Evolutionary conservation across 345 rosid genomes (phyloP).

Genomic region (Kernera saxatilis): DNA sequence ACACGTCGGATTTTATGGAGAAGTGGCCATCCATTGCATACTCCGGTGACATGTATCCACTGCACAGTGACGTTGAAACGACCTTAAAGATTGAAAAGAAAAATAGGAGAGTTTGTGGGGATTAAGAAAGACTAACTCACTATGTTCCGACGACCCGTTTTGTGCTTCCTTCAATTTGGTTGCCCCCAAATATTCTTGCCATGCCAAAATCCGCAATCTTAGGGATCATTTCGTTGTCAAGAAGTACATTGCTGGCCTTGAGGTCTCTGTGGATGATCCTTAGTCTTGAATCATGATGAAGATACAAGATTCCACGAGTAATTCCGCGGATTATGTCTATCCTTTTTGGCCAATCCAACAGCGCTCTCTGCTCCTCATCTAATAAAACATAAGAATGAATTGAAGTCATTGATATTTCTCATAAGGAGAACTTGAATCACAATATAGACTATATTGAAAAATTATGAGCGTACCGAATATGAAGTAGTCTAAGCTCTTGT

Average conservation of each 20-base stretch:
- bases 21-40: constrained; percentile 30
- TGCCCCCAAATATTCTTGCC: constrained; percentile 28
- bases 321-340: constrained; percentile 47
- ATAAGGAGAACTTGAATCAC: background rate
- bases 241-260: constrained; percentile 34
- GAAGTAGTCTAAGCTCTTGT: constrained; percentile 53
- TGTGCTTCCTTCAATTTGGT: constrained; percentile 26
- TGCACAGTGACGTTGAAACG: background rate
- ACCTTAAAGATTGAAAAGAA: background rate
- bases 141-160: constrained; percentile 22
- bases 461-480: constrained; percentile 39
- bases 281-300: constrained; percentile 39
- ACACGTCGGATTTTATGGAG: constrained; percentile 19
- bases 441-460: background rate
- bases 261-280: constrained; percentile 35
- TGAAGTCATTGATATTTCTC: background rate
- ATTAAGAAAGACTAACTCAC: constrained; percentile 18
- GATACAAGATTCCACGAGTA: constrained; percentile 46
- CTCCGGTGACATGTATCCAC: constrained; percentile 31
- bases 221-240: constrained; percentile 27
- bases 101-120: background rate
- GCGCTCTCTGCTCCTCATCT: constrained; percentile 36
- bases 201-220: constrained; percentile 29
- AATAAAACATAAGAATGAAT: background rate
- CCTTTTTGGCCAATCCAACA: constrained; percentile 52